Percentiles rank a stretch among this genome's conserved stretches.
These are phyloP conservation scores for Xylaria sp. DNA, from an alignment of 2,329 filamentous ascomycete genomes.

Conservation along the genomic window DNA sequence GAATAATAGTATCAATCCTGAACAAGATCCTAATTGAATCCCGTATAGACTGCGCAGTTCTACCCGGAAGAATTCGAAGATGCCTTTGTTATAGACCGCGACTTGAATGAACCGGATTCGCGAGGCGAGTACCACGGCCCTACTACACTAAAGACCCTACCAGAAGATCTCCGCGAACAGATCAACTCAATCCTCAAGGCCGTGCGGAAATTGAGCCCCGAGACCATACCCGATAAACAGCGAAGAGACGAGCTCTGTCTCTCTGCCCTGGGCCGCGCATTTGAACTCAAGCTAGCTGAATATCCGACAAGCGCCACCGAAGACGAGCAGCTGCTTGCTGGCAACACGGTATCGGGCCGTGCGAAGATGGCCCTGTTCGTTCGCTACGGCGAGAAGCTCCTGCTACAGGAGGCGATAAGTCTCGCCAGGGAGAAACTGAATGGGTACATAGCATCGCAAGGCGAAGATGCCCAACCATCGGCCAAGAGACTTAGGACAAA, in stretches of 20 bases:
- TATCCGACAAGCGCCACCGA: conserved; percentile 57
- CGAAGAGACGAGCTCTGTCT: conserved; percentile 60
- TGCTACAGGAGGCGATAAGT: conserved; percentile 66
- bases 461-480: conserved; percentile 41
- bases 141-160: conserved; percentile 56
- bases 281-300: conserved; percentile 54
- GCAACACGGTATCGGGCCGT: conserved; percentile 50
- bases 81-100: conserved; percentile 74
- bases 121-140: conserved; percentile 58
- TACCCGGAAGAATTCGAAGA: conserved; percentile 78
- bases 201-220: conserved; percentile 57
- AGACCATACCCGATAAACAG: conserved; percentile 60
- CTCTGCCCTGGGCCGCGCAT: conserved; percentile 53
- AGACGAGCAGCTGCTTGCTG: conserved; percentile 54
- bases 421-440: conserved; percentile 49
- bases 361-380: conserved; percentile 73
- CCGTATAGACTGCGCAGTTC: conserved; percentile 55
- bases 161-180: conserved; percentile 64
- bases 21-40: conserved; percentile 40
- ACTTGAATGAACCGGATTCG: conserved; percentile 62
- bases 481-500: conserved; percentile 48
- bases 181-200: conserved; percentile 62
- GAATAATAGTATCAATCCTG: neutral
- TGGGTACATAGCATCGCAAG: conserved; percentile 32
- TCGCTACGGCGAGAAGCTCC: conserved; percentile 76